Evolutionary conservation across 768 basidiomycete species (phyloP), one percentile per base, ranked within the genome.

Genomic region (Rhodotorula graminis): DNA sequence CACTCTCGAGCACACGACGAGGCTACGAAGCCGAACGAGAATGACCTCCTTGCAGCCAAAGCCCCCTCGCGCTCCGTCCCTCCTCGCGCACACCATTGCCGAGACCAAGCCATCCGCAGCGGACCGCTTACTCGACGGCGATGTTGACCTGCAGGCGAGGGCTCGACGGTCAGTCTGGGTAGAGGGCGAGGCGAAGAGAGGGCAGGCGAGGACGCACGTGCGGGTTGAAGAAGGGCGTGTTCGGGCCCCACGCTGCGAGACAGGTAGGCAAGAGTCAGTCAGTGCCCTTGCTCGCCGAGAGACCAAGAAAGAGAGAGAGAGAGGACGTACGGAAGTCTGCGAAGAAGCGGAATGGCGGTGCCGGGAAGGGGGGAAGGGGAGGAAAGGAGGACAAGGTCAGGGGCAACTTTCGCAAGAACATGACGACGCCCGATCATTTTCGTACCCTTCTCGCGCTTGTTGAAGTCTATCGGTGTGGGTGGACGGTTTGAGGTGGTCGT

Each of bases 391-490:
- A n/a, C n/a, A n/a, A n/a, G n/a, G n/a, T n/a, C n/a, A n/a, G n/a
- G n/a, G n/a, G n/a, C n/a, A n/a, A n/a, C n/a, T n/a, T n/a, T n/a
- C n/a, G n/a, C n/a, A n/a, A n/a, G n/a, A n/a, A n/a, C n/a, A n/a
- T n/a, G n/a, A n/a, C n/a, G n/a, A n/a, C n/a, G n/a, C n/a, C n/a
- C n/a, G n/a, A n/a, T n/a, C n/a, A n/a, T n/a, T n/a, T n/a, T n/a
- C n/a, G n/a, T 33, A n/a, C 55, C 66, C 71, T 72, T 72, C 50
- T 72, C 71, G 27, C 71, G 57, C 71, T 72, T 72, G 71, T 72
- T 72, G 63, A 72, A 72, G 71, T 72, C 71, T 72, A 7, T 2
- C 2, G 5, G 44, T 2, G 18, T 12, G 71, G 14, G 18, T 2
- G 29, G 19, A 5, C 16, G 18, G 10, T 25, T 2, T 49, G 50